Base-by-base conservation (phyloP, 2,329 filamentous ascomycete genomes). In the Aureobasidium mangrovei region DNA sequence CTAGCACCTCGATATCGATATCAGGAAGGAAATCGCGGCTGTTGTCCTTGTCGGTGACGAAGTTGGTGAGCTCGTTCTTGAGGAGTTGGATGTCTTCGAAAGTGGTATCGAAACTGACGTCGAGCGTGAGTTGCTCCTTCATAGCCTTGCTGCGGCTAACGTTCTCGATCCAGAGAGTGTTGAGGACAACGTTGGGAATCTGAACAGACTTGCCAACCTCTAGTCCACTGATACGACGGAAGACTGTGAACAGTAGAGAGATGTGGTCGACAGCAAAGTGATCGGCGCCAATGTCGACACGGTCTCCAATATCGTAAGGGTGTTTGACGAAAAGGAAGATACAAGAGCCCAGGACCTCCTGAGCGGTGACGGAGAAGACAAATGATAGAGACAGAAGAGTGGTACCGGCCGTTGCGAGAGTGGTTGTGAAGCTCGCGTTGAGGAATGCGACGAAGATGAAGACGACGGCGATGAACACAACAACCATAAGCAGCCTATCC, bases 251-350 rank as follows among this genome's bases (percentile, higher is more conserved):
- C 3, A 98, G 78, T 31, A 98, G 79, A 2, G 91, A 95, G 63
- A 97, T 97, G 67, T 91, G 88, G 70, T 97, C 90, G 8, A 98
- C 93, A 4, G 89, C 77, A 61, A 95, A 82, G 62, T 83, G 78
- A 60, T 84, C 78, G 56, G 74, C 73, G 12, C 76, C 77, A 59
- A 97, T 86, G 63, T 96, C 90, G 41, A 97, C 88, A 28, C 93
- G 85, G 68, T 98, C 93, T 58, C 91, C 91, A 26, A 97, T 90
- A 67, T 98, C 93, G 68, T 87, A 97, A 0, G 93, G 91, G 68
- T 98, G 93, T 76, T 98, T 98, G 75, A 97, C 89, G 64, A 98
- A 98, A 1, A 98, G 75, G 75, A 98, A 98, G 65, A 98, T 95
- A 74, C 91, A 97, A 36, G 91, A 96, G 64, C 91, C 91, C n/a